Evolutionary conservation across 768 basidiomycete species (phyloP).

Genomic region (Kwoniella sp.): DNA sequence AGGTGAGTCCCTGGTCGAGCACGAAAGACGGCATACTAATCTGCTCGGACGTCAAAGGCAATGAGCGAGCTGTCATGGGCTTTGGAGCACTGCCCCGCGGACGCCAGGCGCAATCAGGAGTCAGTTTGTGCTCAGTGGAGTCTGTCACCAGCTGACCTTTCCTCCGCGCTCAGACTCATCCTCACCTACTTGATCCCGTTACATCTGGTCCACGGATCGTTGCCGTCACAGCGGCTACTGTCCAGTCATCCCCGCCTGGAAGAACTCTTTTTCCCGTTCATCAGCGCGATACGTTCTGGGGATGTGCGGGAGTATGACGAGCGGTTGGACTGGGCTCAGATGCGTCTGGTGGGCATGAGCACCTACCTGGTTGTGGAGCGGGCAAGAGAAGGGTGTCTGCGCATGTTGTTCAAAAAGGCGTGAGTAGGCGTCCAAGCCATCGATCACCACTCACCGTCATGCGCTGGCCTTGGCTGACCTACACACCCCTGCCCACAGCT

Average conservation of each 20-base stretch:
- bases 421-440: conserved; percentile 34
- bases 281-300: conserved; percentile 69
- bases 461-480: background rate
- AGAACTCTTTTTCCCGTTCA: conserved; percentile 74
- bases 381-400: conserved; percentile 77
- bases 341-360: conserved; percentile 75
- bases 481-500: conserved; percentile 58
- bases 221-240: conserved; percentile 71
- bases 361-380: conserved; percentile 82
- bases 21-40: too few relatives aligned
- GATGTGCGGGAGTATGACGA: conserved; percentile 75
- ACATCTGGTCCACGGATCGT: conserved; percentile 76
- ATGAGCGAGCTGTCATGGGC: conserved; percentile 80
- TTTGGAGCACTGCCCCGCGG: conserved; percentile 73
- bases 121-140: conserved; percentile 50
- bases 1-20: conserved; percentile 61
- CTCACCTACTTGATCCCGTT: conserved; percentile 86
- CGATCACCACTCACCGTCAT: background rate
- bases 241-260: conserved; percentile 66
- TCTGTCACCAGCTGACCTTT: background rate
- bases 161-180: conserved; percentile 63
- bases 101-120: conserved; percentile 75
- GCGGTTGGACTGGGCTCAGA: conserved; percentile 65
- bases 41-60: too few relatives aligned
- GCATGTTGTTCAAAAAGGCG: conserved; percentile 65